phyloP scores from a whole-genome alignment of 2,329 filamentous ascomycete species.

The Claviceps citrina region DNA sequence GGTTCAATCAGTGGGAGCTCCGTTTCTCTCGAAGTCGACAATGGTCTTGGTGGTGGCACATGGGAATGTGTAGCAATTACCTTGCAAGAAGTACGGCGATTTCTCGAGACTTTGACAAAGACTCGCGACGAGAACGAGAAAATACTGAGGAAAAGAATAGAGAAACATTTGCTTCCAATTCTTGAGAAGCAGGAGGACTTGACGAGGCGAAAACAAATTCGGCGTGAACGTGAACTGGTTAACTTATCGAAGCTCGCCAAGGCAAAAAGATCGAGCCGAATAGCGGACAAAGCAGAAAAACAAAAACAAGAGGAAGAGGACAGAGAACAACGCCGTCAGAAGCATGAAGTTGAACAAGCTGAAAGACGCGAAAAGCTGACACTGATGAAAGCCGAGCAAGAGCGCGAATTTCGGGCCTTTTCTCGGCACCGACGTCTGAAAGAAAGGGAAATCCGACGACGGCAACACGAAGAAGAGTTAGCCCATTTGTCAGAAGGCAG shows the following conservation, averaged over 20 bases:
- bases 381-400: constrained; percentile 45
- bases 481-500: constrained; percentile 64
- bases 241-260: constrained; percentile 78
- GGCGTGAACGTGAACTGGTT: constrained; percentile 62
- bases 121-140: constrained; percentile 78
- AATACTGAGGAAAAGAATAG: constrained; percentile 52
- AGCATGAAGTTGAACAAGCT: constrained; percentile 40
- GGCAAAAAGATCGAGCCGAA: constrained; percentile 81
- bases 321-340: constrained; percentile 46
- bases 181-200: constrained; percentile 65
- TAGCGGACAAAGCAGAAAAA: constrained; percentile 67
- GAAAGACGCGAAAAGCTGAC: constrained; percentile 52
- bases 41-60: constrained; percentile 57
- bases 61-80: constrained; percentile 89
- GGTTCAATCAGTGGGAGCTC: constrained; percentile 16
- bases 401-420: constrained; percentile 63
- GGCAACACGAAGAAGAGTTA: constrained; percentile 73
- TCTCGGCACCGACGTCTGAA: constrained; percentile 74
- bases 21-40: constrained; percentile 18
- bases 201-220: constrained; percentile 52
- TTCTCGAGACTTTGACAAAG: constrained; percentile 57
- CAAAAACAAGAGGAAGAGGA: constrained; percentile 59
- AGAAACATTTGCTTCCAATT: constrained; percentile 67
- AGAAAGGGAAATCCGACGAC: constrained; percentile 70
- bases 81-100: constrained; percentile 56